phyloP scores from a whole-genome alignment of 106 monocot species.

The Agapanthus africanus region DNA sequence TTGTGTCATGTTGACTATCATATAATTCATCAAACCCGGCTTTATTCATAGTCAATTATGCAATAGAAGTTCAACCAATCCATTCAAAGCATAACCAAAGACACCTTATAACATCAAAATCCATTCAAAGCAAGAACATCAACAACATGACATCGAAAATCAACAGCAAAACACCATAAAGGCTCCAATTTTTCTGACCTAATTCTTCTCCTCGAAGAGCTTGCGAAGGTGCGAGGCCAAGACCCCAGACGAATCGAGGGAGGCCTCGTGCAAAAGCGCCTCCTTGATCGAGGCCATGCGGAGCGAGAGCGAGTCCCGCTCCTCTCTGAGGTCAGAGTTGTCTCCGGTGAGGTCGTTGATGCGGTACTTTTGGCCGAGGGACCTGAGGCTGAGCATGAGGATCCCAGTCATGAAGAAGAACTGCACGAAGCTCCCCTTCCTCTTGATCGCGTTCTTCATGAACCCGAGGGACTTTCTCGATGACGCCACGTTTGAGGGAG shows the following conservation, averaged over 20 bases:
- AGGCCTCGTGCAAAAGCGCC: constrained; percentile 60
- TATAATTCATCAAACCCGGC: too few relatives aligned
- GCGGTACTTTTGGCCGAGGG: constrained; percentile 87
- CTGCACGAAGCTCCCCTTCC: constrained; percentile 71
- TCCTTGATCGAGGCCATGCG: constrained; percentile 55
- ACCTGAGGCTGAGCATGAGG: constrained; percentile 66
- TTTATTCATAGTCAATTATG: too few relatives aligned
- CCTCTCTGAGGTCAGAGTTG: constrained; percentile 57
- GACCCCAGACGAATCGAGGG: constrained; percentile 52
- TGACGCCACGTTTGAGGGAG: background rate
- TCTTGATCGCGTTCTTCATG: constrained; percentile 64
- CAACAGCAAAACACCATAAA: too few relatives aligned
- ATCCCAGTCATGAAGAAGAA: constrained; percentile 76
- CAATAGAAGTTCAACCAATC: too few relatives aligned
- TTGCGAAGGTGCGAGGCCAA: constrained; percentile 49
- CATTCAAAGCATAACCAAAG: too few relatives aligned
- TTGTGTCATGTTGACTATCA: too few relatives aligned
- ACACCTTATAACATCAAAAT: too few relatives aligned
- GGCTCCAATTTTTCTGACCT: too few relatives aligned
- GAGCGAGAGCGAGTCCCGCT: constrained; percentile 53
- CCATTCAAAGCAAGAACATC: too few relatives aligned
- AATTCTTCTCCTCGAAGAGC: too few relatives aligned
- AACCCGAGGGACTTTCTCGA: constrained; percentile 27
- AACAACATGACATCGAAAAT: too few relatives aligned
- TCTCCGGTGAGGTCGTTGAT: constrained; percentile 62